Percentiles rank a stretch among this genome's conserved stretches.
These are phyloP conservation scores for Ceratobasidium sp. DNA, from an alignment of 1,284 basidiomycete species.

Conservation along the genomic window DNA sequence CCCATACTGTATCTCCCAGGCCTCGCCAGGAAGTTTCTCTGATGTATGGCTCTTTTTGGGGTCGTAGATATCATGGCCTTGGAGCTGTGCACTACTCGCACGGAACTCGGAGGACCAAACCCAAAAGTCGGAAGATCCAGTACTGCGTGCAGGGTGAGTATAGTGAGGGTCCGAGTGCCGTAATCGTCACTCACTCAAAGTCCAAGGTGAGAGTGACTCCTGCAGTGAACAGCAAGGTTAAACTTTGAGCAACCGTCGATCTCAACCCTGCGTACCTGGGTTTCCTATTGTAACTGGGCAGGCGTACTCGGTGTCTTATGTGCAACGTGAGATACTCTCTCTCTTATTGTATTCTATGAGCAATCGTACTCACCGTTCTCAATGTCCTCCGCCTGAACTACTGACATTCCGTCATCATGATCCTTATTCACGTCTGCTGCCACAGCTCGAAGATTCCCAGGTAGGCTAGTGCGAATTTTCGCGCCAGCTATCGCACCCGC, in stretches of 20 bases:
- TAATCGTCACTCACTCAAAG: constrained; percentile 13
- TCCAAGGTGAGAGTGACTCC: constrained; percentile 22
- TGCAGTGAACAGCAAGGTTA: not conserved
- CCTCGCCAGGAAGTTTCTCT: constrained; percentile 24
- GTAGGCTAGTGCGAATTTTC: too few species aligned
- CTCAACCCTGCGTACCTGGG: constrained; percentile 14
- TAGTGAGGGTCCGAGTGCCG: not conserved
- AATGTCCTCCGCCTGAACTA: constrained; percentile 39
- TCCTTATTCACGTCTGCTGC: not conserved
- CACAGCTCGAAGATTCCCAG: too few species aligned
- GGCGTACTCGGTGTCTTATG: constrained; percentile 41
- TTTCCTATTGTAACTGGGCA: constrained; percentile 41
- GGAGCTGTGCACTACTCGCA: constrained; percentile 10
- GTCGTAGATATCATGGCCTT: constrained; percentile 42
- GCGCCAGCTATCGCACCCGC: too few species aligned
- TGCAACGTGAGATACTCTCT: not conserved
- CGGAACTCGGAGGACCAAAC: constrained; percentile 42
- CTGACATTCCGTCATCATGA: constrained; percentile 17
- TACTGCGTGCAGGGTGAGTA: not conserved
- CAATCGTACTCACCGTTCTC: constrained; percentile 32
- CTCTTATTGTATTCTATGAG: not conserved
- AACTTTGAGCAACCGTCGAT: not conserved
- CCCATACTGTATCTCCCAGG: constrained; percentile 44
- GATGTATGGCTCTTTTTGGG: constrained; percentile 39
- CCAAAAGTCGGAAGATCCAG: constrained; percentile 44